Conservation (phyloP, 768 basidiomycete species). For the Tulasnella sp. region DNA sequence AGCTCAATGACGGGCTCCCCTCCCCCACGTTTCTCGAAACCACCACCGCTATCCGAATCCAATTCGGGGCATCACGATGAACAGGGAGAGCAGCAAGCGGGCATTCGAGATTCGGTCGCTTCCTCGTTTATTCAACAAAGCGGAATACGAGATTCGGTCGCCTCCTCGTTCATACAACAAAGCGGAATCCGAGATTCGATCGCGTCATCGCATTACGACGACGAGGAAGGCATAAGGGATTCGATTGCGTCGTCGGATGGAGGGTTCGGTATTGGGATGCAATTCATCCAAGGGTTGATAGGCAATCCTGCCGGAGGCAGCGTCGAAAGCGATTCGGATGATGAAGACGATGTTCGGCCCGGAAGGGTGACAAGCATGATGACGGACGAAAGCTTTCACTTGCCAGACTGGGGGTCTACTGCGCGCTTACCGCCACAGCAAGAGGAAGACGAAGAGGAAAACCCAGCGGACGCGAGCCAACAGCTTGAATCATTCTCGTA, state of each 20-base stretch:
- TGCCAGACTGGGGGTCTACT: neutral
- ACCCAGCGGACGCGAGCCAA: neutral
- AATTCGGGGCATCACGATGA: neutral
- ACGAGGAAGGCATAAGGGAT: slow-evolving; percentile 5
- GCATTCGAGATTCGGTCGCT: neutral
- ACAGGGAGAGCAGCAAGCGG: neutral
- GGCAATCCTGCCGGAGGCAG: neutral
- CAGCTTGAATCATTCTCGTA: neutral
- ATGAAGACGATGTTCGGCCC: neutral
- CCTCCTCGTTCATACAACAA: neutral
- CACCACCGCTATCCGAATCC: neutral
- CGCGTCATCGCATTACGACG: slow-evolving; percentile 15
- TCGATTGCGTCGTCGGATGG: slow-evolving; percentile 32
- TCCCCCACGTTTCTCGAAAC: slow-evolving; percentile 8
- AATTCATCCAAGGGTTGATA: slow-evolving; percentile 34
- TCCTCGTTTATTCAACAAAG: neutral
- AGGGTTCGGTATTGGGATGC: slow-evolving; percentile 36
- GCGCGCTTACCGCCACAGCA: neutral
- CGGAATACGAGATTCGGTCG: slow-evolving; percentile 6
- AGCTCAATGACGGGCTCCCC: neutral
- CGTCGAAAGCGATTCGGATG: neutral
- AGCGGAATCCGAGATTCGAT: slow-evolving; percentile 7
- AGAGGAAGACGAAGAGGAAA: neutral
- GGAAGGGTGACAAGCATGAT: slow-evolving; percentile 15
- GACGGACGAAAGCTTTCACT: slow-evolving; percentile 21